Evolutionary conservation across 805 yeast species (phyloP), one percentile per base, ranked within the genome.

Genomic region (Saccharomyces mikatae): DNA sequence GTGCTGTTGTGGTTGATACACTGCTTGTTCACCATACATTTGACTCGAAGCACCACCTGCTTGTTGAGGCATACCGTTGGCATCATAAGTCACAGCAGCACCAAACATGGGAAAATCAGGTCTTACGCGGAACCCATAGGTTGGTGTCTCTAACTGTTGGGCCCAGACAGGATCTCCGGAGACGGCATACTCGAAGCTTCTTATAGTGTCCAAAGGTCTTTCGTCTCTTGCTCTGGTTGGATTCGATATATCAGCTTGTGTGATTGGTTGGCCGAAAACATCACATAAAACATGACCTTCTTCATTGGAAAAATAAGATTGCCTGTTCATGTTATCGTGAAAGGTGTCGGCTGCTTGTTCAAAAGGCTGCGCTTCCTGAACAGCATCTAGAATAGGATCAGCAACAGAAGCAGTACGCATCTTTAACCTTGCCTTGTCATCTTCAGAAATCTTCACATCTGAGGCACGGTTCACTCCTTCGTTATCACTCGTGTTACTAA

Each of bases 191-290:
- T 94, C 98, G 71, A 94, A 94, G 4, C 88, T 79, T 62, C 98
- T 79, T 64, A 94, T 91, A 1, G 99, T 94, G 70, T 95, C 99
- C 64, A 94, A 75, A 3, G 99, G 99, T 65, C 99, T 82, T 73
- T 94, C 99, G 70, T 91, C 92, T 71, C 99, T 81, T 22, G 87
- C 74, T 65, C 99, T 80, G 6, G 97, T 84, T 29, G 99, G 99
- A 68, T 94, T 94, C 41, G 96, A 89, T 61, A 86, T 77, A 69
- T 94, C 99, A 6, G 95, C 87, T 59, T 81, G 82, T 2, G 67
- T 67, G 64, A 94, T 94, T 6, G 85, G 82, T 56, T 80, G 80
- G 22, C 99, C 99, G 70, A 91, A 92, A 47, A 89, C 83, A 69
- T 94, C 99, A 61, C 62, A 60, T 28, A 68, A 54, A 29, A 83